Evolutionary conservation across 176 grass and related monocot genomes (phyloP).

Genomic region (Canna indica): DNA sequence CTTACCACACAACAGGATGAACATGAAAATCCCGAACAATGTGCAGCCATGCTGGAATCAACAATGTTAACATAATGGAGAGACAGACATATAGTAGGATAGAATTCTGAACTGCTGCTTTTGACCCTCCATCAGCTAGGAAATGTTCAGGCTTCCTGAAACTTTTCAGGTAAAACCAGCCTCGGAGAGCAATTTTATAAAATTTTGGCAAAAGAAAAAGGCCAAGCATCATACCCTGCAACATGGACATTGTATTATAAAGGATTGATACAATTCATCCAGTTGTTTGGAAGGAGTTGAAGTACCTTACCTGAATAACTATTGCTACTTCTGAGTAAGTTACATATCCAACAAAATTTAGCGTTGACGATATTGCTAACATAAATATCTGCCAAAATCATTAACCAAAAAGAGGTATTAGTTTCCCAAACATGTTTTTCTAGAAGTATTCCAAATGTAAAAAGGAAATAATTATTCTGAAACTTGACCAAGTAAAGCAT

Average conservation of each 20-base stretch:
- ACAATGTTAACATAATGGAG: conserved; percentile 31
- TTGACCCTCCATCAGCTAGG: conserved; percentile 4
- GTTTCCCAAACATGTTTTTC: conserved; percentile 4
- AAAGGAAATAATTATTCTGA: background rate
- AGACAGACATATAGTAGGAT: conserved; percentile 54
- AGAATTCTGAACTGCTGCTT: conserved; percentile 28
- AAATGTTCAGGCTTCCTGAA: conserved; percentile 25
- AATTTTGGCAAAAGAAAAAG: conserved; percentile 64
- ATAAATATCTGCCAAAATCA: conserved; percentile 36
- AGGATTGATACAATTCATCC: conserved; percentile 11
- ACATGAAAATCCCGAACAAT: conserved; percentile 51
- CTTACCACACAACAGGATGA: conserved; percentile 78
- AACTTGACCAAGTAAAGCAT: background rate
- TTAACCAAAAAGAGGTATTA: conserved; percentile 3
- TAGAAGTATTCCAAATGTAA: background rate
- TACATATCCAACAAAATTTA: conserved; percentile 36
- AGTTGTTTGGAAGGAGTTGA: conserved; percentile 16
- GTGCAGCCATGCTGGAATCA: conserved; percentile 70
- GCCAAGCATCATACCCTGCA: conserved; percentile 32
- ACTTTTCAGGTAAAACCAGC: conserved; percentile 39
- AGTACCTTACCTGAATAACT: conserved; percentile 81
- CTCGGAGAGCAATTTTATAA: conserved; percentile 46
- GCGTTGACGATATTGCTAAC: conserved; percentile 23
- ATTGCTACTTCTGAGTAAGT: conserved; percentile 47
- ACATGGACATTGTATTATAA: conserved; percentile 20